These are phyloP conservation scores for Stellera chamaejasme DNA, from an alignment of 345 rosid species.

Conservation along the genomic window DNA sequence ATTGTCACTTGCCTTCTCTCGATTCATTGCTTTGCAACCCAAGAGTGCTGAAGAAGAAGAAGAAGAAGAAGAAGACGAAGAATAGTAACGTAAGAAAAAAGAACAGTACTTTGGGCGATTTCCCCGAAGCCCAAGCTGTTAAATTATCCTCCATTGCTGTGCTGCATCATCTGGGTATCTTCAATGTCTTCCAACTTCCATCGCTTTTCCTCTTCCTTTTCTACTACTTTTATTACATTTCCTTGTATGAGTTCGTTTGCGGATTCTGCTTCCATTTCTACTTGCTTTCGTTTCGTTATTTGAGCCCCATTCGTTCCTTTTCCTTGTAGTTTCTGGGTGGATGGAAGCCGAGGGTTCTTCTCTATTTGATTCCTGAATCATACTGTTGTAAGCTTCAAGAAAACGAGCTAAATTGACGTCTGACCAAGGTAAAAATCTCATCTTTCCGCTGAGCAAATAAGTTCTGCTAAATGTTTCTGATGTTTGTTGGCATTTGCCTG, in stretches of 20 bases:
- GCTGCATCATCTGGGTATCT: constrained; percentile 32
- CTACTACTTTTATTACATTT: background rate
- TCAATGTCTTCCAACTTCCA: constrained; percentile 11
- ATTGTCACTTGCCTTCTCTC: too few relatives aligned
- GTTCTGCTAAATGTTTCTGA: too few relatives aligned
- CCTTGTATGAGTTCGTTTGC: background rate
- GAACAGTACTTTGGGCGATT: constrained; percentile 8
- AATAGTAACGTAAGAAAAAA: background rate
- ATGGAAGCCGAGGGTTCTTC: too few relatives aligned
- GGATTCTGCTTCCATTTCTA: background rate
- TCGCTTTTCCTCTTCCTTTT: constrained; percentile 1
- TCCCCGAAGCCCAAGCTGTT: background rate
- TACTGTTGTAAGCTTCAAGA: too few relatives aligned
- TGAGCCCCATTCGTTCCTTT: constrained; percentile 5
- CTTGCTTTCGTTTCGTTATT: background rate
- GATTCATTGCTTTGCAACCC: background rate
- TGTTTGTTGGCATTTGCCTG: too few relatives aligned
- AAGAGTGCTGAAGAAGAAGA: constrained; percentile 11
- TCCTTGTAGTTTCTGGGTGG: background rate
- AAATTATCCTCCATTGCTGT: constrained; percentile 11
- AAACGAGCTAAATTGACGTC: too few relatives aligned
- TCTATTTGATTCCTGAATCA: too few relatives aligned
- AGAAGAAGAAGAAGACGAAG: too few relatives aligned
- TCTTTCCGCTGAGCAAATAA: too few relatives aligned
- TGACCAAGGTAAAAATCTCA: too few relatives aligned